Percentiles rank a stretch among this genome's conserved stretches.
Evolutionary conservation across 768 basidiomycete species (phyloP).

Genomic region (Russula griseocarnosa): DNA sequence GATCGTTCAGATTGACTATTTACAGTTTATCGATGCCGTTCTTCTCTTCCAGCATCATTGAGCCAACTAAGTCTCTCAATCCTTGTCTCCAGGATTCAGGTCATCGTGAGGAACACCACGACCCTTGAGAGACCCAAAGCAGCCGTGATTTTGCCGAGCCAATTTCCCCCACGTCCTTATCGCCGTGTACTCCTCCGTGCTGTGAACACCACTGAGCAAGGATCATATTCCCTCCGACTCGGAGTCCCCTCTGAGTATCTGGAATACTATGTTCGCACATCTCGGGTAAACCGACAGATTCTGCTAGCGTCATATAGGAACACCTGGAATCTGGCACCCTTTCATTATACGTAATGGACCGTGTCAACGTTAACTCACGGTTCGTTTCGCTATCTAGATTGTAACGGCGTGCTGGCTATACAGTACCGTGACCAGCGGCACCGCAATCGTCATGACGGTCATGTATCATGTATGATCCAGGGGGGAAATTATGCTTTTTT

Average conservation of each 20-base stretch:
- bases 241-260: not conserved
- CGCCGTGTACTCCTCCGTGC: not conserved
- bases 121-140: not conserved
- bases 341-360: not conserved
- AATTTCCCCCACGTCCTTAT: not conserved
- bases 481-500: not conserved
- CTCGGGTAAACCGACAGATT: not conserved
- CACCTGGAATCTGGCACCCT: not conserved
- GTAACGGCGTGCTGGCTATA: not conserved
- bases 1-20: not conserved
- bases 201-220: not conserved
- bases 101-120: not conserved
- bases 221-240: not conserved
- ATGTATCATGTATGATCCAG: not conserved
- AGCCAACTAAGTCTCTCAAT: not conserved
- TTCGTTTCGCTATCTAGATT: not conserved
- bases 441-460: not conserved
- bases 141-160: not conserved
- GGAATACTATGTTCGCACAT: not conserved
- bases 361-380: not conserved
- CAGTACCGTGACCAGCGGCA: not conserved
- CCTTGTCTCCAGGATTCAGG: not conserved
- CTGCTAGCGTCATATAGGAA: not conserved
- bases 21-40: not conserved
- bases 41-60: not conserved